These are phyloP conservation scores for Suillus variegatus DNA, from an alignment of 768 basidiomycete genomes.

Conservation along the genomic window DNA sequence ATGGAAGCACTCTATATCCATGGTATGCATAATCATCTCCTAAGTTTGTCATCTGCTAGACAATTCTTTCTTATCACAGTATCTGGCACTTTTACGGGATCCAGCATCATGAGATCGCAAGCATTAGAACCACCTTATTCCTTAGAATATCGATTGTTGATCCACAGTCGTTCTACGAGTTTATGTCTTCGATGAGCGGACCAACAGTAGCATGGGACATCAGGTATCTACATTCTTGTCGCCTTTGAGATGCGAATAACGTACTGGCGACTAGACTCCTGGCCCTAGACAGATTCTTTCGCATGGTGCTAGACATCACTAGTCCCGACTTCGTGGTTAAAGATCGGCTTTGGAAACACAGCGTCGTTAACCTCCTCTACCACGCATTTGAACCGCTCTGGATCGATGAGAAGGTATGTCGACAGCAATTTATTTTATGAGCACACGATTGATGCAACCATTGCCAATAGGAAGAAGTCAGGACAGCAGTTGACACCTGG, in stretches of 20 bases:
- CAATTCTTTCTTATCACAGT: slow-evolving; percentile 35
- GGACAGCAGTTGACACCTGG: slow-evolving; percentile 57
- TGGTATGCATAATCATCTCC: slow-evolving; percentile 44
- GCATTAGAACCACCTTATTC: slow-evolving; percentile 55
- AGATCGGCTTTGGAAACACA: slow-evolving; percentile 68
- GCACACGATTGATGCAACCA: slow-evolving; percentile 6
- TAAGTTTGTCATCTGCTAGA: not conserved
- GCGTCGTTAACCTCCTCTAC: slow-evolving; percentile 57
- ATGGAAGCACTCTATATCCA: slow-evolving; percentile 53
- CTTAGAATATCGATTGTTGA: slow-evolving; percentile 65
- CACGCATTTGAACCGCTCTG: slow-evolving; percentile 64
- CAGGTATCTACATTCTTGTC: slow-evolving; percentile 32
- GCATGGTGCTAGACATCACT: slow-evolving; percentile 65
- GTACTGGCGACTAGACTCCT: slow-evolving; percentile 31
- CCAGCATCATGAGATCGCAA: slow-evolving; percentile 54
- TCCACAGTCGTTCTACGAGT: slow-evolving; percentile 55
- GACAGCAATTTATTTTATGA: not conserved
- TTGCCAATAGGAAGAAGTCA: slow-evolving; percentile 61
- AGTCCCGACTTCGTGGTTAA: slow-evolving; percentile 62
- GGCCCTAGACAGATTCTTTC: slow-evolving; percentile 49
- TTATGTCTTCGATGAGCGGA: slow-evolving; percentile 39
- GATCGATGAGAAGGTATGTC: slow-evolving; percentile 60
- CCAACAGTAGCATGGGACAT: not conserved
- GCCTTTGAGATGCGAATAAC: slow-evolving; percentile 42
- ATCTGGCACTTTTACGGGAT: slow-evolving; percentile 70